These are phyloP conservation scores for Lonicera japonica DNA, from an alignment of 129 eudicot species.

Conservation along the genomic window DNA sequence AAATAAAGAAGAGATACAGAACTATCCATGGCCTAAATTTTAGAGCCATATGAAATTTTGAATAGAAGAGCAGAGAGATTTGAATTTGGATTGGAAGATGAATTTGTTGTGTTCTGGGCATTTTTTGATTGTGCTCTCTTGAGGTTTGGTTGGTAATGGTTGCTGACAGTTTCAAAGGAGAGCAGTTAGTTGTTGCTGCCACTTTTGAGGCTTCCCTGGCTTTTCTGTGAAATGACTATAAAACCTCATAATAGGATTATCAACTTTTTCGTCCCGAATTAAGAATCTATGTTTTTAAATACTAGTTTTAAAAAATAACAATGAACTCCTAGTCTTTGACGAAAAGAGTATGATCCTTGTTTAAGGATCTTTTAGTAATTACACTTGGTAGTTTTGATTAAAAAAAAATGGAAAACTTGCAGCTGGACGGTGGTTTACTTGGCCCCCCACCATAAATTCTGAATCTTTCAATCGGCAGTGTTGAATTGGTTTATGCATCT, in stretches of 20 bases:
- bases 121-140: constrained; percentile 4
- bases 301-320: too few relatives aligned
- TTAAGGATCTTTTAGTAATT: background rate
- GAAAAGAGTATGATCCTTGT: background rate
- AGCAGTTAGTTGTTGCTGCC: constrained; percentile 30
- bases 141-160: constrained; percentile 17
- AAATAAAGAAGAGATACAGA: constrained; percentile 16
- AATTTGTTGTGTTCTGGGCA: constrained; percentile 15
- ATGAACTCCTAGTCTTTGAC: background rate
- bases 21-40: constrained; percentile 6
- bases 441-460: background rate
- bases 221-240: background rate
- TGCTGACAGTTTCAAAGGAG: constrained; percentile 35
- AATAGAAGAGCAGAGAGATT: constrained; percentile 6
- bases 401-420: background rate
- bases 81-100: constrained; percentile 5
- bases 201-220: constrained; percentile 11
- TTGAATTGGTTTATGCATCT: constrained; percentile 1
- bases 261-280: too few relatives aligned
- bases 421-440: background rate
- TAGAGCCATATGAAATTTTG: constrained; percentile 28
- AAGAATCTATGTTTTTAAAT: too few relatives aligned
- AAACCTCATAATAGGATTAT: too few relatives aligned
- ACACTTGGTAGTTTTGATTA: background rate
- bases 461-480: background rate